Evolutionary conservation across 345 rosid genomes (phyloP), one percentile per base, ranked within the genome.

Genomic region (Limnanthes douglasii): DNA sequence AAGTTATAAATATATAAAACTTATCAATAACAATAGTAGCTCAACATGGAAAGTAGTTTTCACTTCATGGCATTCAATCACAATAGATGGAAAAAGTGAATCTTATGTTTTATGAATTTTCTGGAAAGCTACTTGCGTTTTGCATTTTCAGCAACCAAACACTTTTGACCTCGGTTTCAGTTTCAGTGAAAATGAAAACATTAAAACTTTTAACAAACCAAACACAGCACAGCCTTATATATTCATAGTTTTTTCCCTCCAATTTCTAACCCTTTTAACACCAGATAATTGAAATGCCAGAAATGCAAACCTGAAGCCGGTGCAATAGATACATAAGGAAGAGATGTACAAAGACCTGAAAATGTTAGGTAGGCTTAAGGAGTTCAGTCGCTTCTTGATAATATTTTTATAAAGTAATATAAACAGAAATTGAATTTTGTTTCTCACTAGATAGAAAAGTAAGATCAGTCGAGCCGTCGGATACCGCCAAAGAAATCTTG

Each of bases 301-400:
- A 24, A 15, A 43, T 30, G 6, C 43, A 5, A 68, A 92, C 99
- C 88, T 92, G 96, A 60, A 92, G 99, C 50, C 62, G 80, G 60
- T 92, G 99, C 69, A 92, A 18, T 56, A 92, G 66, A 59, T 78
- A 92, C 99, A 92, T 92, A 74, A 85, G 59, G 74, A 92, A 92
- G 45, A 85, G 83, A 48, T 85, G 96, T 26, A 85, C 99, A 54
- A 85, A 92, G 14, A 92, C 79, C 96, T 85, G 90, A 58, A 59
- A 10, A 41, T 37, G n/a, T n/a, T n/a, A n/a, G n/a, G n/a, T n/a
- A n/a, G n/a, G n/a, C 20, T 52, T 43, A 54, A 28, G 18, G 32
- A 55, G 18, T 25, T 39, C 26, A 15, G 17, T 34, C 15, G 20
- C 25, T 53, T 46, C 18, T 25, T 18, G 5, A 31, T 14, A 19